Base-by-base conservation (phyloP, 768 basidiomycete species). In the Kwoniella heveanensis region DNA sequence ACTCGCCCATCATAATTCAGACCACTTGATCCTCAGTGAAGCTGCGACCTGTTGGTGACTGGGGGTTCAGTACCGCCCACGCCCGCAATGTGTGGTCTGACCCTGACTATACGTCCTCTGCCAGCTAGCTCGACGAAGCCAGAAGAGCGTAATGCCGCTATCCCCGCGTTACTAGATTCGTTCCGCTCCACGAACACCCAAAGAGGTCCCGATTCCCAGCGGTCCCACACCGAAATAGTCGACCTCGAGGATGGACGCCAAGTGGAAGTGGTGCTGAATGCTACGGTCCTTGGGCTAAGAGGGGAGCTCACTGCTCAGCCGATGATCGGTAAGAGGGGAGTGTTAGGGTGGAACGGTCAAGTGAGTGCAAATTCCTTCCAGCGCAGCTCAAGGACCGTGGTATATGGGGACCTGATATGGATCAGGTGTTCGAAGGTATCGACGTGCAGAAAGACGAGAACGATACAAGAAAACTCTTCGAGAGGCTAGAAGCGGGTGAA, bases 331-430 rank as follows among this genome's bases (percentile, higher is more conserved):
- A 37, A 64, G 10, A 39, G 70, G 25, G 76, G 75, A 2, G 64
- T 77, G 5, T 60, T 80, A 19, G 74, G 68, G 19, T 78, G 77
- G 76, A 79, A 79, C 59, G 78, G 78, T 13, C 78, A 79, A 66
- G 70, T 72, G 49, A 22, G 63, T 52, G 6, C 12, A n/a, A n/a
- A n/a, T n/a, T n/a, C n/a, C n/a, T n/a, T n/a, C n/a, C n/a, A n/a
- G n/a, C n/a, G n/a, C n/a, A n/a, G n/a, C n/a, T n/a, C n/a, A n/a
- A n/a, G n/a, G n/a, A n/a, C n/a, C n/a, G n/a, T n/a, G n/a, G n/a
- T n/a, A n/a, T n/a, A n/a, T n/a, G n/a, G n/a, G n/a, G n/a, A n/a
- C n/a, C 48, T 56, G 60, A 54, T 57, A n/a, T 32, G 44, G 29
- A 19, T 29, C 47, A 72, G 71, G 68, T 79, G n/a, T 78, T 79